phyloP scores from a whole-genome alignment of 2,329 filamentous ascomycete genomes.

The Sodiomyces alkalinus region DNA sequence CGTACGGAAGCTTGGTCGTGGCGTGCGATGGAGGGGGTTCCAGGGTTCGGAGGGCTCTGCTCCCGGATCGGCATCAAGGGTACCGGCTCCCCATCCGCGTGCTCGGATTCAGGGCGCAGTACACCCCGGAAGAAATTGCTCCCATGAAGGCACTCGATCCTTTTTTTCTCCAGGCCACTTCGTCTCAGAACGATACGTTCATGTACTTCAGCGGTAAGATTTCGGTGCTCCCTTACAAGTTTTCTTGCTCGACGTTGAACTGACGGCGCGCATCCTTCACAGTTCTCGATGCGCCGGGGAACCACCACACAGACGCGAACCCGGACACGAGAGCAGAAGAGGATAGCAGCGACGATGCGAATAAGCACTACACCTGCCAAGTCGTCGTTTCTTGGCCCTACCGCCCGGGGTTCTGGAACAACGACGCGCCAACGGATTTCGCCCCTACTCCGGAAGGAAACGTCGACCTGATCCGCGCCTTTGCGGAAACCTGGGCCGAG shows the following conservation, averaged over 20 bases:
- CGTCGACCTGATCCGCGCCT: conserved; percentile 23
- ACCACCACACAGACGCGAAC: conserved; percentile 11
- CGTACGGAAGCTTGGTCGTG: conserved; percentile 26
- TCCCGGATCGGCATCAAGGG: conserved; percentile 17
- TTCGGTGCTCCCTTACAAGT: background rate
- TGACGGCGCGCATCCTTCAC: no score
- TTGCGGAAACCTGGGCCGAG: conserved; percentile 31
- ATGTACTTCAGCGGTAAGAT: conserved; percentile 36
- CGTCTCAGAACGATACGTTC: conserved; percentile 33
- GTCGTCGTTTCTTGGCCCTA: conserved; percentile 36
- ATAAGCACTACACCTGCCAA: conserved; percentile 25
- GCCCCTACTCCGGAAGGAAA: conserved; percentile 23
- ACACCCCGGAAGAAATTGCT: conserved; percentile 23
- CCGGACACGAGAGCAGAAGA: no score
- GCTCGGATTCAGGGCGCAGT: conserved; percentile 28
- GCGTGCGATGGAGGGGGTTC: conserved; percentile 36
- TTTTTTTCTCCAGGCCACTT: conserved; percentile 37
- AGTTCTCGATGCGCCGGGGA: conserved; percentile 33
- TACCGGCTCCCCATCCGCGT: conserved; percentile 30
- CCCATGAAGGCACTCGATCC: conserved; percentile 32
- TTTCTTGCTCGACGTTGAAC: no score
- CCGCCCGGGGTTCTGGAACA: conserved; percentile 15
- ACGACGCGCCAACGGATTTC: conserved; percentile 17
- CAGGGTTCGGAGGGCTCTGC: conserved; percentile 20
- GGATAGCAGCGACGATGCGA: background rate